Evolutionary conservation across 345 rosid species (phyloP).

Genomic region (Pseudoturritis turrita): DNA sequence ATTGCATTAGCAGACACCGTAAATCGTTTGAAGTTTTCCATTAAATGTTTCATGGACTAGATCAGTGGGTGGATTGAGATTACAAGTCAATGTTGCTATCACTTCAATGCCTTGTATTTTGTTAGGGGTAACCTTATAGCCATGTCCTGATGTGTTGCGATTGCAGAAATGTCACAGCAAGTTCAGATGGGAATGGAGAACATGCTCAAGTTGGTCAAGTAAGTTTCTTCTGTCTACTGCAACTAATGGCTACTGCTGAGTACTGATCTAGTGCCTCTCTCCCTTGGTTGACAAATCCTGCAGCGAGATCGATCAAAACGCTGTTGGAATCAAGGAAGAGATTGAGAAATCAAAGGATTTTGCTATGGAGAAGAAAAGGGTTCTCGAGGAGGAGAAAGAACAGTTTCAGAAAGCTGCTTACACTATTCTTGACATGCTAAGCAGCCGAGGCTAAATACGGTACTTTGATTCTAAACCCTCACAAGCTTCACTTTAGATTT

Average conservation of each 20-base stretch:
- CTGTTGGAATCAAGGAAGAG: constrained; percentile 63
- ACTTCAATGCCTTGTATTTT: too few relatives aligned
- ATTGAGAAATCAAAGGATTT: constrained; percentile 64
- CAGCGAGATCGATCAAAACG: constrained; percentile 83
- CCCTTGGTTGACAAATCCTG: constrained; percentile 7
- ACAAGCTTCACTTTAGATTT: neutral
- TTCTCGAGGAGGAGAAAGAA: constrained; percentile 68
- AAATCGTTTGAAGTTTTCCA: neutral
- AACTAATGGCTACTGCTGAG: neutral
- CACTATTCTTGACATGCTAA: constrained; percentile 63
- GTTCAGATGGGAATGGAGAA: constrained; percentile 68
- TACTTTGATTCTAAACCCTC: constrained; percentile 2
- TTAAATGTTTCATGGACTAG: neutral
- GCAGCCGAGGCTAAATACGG: constrained; percentile 21
- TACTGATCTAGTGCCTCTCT: neutral
- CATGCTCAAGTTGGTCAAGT: constrained; percentile 87
- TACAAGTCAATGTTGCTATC: neutral
- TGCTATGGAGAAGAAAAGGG: constrained; percentile 65
- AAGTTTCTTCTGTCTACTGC: constrained; percentile 27
- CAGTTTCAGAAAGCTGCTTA: constrained; percentile 83
- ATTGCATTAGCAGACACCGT: neutral
- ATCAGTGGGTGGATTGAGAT: neutral
- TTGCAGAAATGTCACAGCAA: constrained; percentile 80
- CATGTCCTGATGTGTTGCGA: constrained; percentile 11
- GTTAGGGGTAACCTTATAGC: neutral